Evolutionary conservation across 768 basidiomycete genomes (phyloP), one percentile per base, ranked within the genome.

Genomic region (Pleurotus sapidus): DNA sequence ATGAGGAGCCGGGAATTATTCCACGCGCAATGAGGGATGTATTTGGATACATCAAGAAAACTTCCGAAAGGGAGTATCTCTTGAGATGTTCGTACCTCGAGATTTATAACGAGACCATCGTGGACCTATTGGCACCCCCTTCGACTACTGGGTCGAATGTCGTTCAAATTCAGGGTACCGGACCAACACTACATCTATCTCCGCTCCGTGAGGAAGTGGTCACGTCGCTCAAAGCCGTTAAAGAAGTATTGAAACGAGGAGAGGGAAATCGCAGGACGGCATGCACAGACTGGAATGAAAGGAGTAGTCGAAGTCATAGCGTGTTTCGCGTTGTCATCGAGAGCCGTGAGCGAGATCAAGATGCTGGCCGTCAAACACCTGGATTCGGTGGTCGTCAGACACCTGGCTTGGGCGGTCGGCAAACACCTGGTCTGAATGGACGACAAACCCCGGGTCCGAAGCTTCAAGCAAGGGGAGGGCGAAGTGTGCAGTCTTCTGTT

Each of bases 281-380:
- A 0, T 91, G 87, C 63, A 99, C 97, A n/a, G 96, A 99, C 66
- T 99, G 96, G 96, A 99, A 99, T 67, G 91, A 95, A 64, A 75
- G 96, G 58, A 95, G 92, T 74, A 94, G 92, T 67, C 80, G 96
- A 34, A 95, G 93, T 74, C 96, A 98, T 69, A 92, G 90, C 61
- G 91, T 98, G 0, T 97, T 98, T 70, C 77, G 95, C 27, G 82
- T 98, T 25, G 95, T 98, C 0, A 87, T 96, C 49, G 94, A 97
- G 70, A 93, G 91, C 63, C 76, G 92, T 54, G 91, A 88, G 65
- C 74, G 87, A 56, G 77, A 77, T 0, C 86, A 86, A 11, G 83
- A 78, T 34, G 75, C 75, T 9, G 70, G 72, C 14, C 63, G 60
- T 14, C 64, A 69, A 3, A 66, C 67, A 14, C 67, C 68, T 11